Evolutionary conservation across 148 eudicot species (phyloP).

Genomic region (Camellia sinensis): DNA sequence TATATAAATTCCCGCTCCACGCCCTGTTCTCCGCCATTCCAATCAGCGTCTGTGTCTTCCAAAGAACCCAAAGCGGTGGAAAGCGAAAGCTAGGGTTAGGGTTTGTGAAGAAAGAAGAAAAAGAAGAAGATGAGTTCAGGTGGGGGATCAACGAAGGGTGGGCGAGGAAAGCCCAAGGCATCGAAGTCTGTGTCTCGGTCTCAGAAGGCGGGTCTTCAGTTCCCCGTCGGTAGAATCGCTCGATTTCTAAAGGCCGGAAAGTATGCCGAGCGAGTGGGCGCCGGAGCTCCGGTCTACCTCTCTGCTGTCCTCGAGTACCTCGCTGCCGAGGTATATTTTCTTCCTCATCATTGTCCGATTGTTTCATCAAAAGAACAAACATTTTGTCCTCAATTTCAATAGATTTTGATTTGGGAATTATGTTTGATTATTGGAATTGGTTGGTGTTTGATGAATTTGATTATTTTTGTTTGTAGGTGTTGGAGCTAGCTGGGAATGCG

Average conservation of each 20-base stretch:
- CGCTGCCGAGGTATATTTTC: slow-evolving; percentile 24
- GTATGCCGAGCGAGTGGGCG: slow-evolving; percentile 27
- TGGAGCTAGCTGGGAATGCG: slow-evolving; percentile 34
- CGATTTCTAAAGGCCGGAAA: slow-evolving; percentile 25
- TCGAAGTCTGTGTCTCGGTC: slow-evolving; percentile 30
- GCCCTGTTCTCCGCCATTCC: not conserved
- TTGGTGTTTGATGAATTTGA: not conserved
- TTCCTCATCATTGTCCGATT: not conserved
- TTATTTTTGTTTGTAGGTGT: slow-evolving; percentile 11
- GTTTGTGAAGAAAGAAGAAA: not conserved
- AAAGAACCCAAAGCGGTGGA: not conserved
- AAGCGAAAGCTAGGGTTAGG: slow-evolving; percentile 11
- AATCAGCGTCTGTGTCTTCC: not conserved
- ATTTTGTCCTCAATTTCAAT: not conserved
- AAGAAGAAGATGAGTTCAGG: slow-evolving; percentile 7
- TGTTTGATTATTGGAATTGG: not conserved
- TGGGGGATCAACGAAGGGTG: slow-evolving; percentile 16
- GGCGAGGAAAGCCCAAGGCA: slow-evolving; percentile 27
- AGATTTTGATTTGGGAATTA: not conserved
- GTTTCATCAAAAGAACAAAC: not conserved
- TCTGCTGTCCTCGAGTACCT: slow-evolving; percentile 32
- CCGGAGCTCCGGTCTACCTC: slow-evolving; percentile 30
- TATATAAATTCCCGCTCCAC: not conserved
- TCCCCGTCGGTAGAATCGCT: slow-evolving; percentile 31
- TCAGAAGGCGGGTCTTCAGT: slow-evolving; percentile 29